Percentiles rank a stretch among this genome's conserved stretches.
Conservation (phyloP, 345 rosid genomes). For the Heritiera fomes region DNA sequence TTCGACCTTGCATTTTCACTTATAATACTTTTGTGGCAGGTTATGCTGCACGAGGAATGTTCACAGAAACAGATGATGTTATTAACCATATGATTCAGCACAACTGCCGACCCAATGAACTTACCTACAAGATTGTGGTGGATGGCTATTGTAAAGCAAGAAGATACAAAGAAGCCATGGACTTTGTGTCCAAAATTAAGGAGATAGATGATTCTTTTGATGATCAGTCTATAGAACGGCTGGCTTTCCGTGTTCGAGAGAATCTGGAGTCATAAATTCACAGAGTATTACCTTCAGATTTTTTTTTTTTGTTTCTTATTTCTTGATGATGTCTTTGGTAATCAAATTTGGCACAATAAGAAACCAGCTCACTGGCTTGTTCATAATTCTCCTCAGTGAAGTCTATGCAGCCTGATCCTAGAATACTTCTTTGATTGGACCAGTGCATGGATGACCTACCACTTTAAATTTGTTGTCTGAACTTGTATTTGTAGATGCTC, state of each 20-base stretch:
- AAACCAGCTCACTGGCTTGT: conserved; percentile 11
- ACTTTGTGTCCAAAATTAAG: conserved; percentile 66
- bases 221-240: conserved; percentile 50
- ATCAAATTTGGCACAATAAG: not conserved
- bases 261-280: conserved; percentile 43
- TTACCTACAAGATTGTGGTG: conserved; percentile 83
- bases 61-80: conserved; percentile 63
- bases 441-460: not conserved
- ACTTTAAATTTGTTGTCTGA: not conserved
- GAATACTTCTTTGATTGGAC: not conserved
- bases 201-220: conserved; percentile 51
- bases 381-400: not conserved
- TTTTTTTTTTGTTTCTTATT: not conserved
- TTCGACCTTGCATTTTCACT: conserved; percentile 81
- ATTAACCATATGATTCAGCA: conserved; percentile 70
- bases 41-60: conserved; percentile 67
- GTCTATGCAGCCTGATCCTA: not conserved
- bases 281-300: not conserved
- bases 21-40: conserved; percentile 81
- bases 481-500: not conserved
- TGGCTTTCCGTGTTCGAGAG: conserved; percentile 58
- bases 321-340: not conserved
- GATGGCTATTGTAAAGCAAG: conserved; percentile 80
- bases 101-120: conserved; percentile 67
- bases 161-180: conserved; percentile 73